phyloP scores from a whole-genome alignment of 805 yeast genomes.

The Pichia thaimueangensis region DNA sequence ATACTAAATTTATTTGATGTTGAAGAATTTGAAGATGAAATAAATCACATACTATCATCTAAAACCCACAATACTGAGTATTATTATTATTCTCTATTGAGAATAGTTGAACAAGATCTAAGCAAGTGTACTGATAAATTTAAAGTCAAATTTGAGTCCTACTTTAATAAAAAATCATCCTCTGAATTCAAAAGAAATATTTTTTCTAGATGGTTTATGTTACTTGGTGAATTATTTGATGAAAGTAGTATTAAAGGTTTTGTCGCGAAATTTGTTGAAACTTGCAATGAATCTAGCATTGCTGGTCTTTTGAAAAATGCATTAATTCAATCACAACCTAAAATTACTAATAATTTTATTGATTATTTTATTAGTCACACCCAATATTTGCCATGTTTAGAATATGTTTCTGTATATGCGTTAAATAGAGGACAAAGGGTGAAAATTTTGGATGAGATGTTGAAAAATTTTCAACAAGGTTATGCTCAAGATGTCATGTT shows the following conservation, averaged over 20 bases:
- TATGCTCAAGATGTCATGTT: constrained; percentile 18
- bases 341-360: constrained; percentile 27
- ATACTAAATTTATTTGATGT: constrained; percentile 43
- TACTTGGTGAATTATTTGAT: constrained; percentile 34
- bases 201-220: constrained; percentile 51
- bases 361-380: constrained; percentile 4
- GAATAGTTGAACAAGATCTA: constrained; percentile 35
- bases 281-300: constrained; percentile 16
- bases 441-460: constrained; percentile 22
- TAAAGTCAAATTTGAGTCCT: constrained; percentile 22
- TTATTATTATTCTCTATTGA: constrained; percentile 30
- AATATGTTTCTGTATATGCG: constrained; percentile 45
- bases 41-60: constrained; percentile 1
- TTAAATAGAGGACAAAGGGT: constrained; percentile 32
- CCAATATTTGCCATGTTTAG: not conserved
- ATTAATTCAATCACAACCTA: constrained; percentile 43
- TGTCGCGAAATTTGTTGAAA: constrained; percentile 25
- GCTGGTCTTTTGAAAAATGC: constrained; percentile 29
- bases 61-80: constrained; percentile 8
- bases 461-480: constrained; percentile 2
- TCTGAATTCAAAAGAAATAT: constrained; percentile 19
- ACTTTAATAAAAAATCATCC: constrained; percentile 14
- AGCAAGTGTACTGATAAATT: constrained; percentile 18
- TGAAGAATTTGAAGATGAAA: constrained; percentile 13
- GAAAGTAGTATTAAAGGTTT: constrained; percentile 26